These are phyloP conservation scores for Xanthoparmelia taractica DNA, from an alignment of 495 filamentous ascomycete species.

Conservation along the genomic window DNA sequence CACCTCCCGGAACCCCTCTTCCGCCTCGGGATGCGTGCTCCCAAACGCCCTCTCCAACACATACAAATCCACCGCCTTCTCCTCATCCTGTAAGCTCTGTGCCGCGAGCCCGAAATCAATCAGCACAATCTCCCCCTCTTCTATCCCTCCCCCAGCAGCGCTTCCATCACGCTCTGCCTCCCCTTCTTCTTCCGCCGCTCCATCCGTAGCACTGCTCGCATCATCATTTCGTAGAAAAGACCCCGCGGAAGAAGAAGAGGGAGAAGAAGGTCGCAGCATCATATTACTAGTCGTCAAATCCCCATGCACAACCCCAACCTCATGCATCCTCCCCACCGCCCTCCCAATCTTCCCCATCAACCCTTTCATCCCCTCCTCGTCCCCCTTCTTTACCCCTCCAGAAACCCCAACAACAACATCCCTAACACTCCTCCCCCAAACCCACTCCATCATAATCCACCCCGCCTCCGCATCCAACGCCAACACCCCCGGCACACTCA, in stretches of 20 bases:
- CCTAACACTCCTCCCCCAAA: conserved; percentile 64
- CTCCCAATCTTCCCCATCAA: conserved; percentile 67
- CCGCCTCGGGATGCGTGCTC: conserved; percentile 85
- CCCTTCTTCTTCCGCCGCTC: conserved; percentile 5
- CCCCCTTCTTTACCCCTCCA: conserved; percentile 34
- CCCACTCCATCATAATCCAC: conserved; percentile 89
- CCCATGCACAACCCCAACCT: conserved; percentile 78
- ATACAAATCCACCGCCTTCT: conserved; percentile 93
- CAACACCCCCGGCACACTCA: conserved; percentile 69
- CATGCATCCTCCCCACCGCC: conserved; percentile 74
- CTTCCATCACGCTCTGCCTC: conserved; percentile 16
- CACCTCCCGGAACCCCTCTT: conserved; percentile 62
- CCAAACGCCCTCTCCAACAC: conserved; percentile 94
- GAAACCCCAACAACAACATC: conserved; percentile 61
- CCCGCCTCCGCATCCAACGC: conserved; percentile 65
- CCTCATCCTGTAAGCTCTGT: conserved; percentile 79
- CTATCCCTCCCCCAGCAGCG: conserved; percentile 29
- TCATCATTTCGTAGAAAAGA: conserved; percentile 5
- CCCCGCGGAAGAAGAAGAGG: no score
- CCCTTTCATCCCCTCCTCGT: conserved; percentile 36
- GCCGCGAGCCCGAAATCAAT: conserved; percentile 94
- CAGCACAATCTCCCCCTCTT: conserved; percentile 70
- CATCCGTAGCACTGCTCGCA: background rate
- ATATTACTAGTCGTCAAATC: conserved; percentile 97
- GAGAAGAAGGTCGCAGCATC: conserved; percentile 56